phyloP scores from a whole-genome alignment of 768 basidiomycete species.

The Phlebiopsis flavidoalba region DNA sequence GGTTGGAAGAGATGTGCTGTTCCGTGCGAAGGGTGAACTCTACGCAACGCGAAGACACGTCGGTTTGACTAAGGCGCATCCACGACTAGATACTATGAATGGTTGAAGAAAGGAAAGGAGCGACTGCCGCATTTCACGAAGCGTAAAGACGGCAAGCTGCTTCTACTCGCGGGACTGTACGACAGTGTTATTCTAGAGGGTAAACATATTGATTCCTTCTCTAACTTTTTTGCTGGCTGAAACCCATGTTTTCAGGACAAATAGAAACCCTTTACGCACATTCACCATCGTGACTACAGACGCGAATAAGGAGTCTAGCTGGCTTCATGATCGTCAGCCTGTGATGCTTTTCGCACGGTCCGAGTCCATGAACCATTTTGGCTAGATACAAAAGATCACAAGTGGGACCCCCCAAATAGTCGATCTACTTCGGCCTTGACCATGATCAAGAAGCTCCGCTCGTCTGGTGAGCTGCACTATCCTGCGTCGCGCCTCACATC shows the following conservation, averaged over 20 bases:
- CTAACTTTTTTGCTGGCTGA: too few relatives aligned
- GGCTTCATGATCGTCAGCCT: conserved; percentile 91
- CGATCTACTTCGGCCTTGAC: conserved; percentile 57
- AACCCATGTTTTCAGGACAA: too few relatives aligned
- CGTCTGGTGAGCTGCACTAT: conserved; percentile 52
- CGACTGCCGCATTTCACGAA: conserved; percentile 82
- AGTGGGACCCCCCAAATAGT: conserved; percentile 61
- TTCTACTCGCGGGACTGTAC: conserved; percentile 88
- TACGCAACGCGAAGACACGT: neutral
- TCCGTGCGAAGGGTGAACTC: conserved; percentile 64
- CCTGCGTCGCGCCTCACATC: neutral
- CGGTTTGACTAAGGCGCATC: neutral
- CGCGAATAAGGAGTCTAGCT: conserved; percentile 62
- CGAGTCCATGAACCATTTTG: conserved; percentile 47
- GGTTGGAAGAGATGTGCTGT: conserved; percentile 84
- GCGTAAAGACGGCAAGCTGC: conserved; percentile 52
- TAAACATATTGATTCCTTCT: too few relatives aligned
- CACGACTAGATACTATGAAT: conserved; percentile 82
- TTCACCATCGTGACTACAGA: conserved; percentile 89
- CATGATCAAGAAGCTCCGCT: conserved; percentile 44
- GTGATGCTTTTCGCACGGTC: conserved; percentile 64
- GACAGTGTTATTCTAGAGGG: conserved; percentile 68
- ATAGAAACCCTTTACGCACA: conserved; percentile 60
- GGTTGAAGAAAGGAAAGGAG: conserved; percentile 79
- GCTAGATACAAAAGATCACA: conserved; percentile 71